Evolutionary conservation across 1,139 yeast species (phyloP), one percentile per base, ranked within the genome.

Genomic region (Suhomyces coccinellae): DNA sequence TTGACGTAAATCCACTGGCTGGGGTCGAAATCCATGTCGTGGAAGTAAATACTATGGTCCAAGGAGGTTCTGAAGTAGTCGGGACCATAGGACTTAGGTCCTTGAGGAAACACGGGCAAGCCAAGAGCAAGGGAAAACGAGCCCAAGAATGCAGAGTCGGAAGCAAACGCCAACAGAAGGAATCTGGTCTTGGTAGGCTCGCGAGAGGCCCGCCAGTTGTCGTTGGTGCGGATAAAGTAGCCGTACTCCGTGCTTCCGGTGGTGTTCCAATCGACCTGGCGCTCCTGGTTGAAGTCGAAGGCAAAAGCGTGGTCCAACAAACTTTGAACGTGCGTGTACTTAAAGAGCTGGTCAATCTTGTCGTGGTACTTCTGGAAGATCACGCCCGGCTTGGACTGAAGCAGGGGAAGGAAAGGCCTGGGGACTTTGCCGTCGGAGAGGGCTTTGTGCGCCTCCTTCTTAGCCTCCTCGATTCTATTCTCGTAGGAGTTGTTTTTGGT

Each of bases 21-120:
- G 3, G 75, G 65, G 52, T 71, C 71, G 39, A 59, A 69, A 43
- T 67, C 61, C 2, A 47, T 49, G 44, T 69, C 74, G 48, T 73
- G 77, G 56, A 63, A 66, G 50, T 61, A 69, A 17, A 72, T 55
- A n/a, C 68, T 47, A 49, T 73, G 77, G 52, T 73, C 77, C 54
- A 73, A 63, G 42, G 73, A 67, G 2, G 73, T 77, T 41, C 75
- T 60, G 57, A 66, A 68, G 52, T 66, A 71, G 36, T 51, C 46
- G 12, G 50, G 42, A 28, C 47, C 43, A 22, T 36, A 42, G 13
- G 47, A 22, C 12, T 35, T 29, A 7, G 17, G 12, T 2, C 38
- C 38, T 4, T 8, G 8, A 2, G 33, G 26, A 7, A 6, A 9
- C 32, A 46, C 48, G 1, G 66, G 60, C 20, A 63, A 46, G 3